Conservation (phyloP, 2,329 filamentous ascomycete genomes). For the Alternaria sp. region DNA sequence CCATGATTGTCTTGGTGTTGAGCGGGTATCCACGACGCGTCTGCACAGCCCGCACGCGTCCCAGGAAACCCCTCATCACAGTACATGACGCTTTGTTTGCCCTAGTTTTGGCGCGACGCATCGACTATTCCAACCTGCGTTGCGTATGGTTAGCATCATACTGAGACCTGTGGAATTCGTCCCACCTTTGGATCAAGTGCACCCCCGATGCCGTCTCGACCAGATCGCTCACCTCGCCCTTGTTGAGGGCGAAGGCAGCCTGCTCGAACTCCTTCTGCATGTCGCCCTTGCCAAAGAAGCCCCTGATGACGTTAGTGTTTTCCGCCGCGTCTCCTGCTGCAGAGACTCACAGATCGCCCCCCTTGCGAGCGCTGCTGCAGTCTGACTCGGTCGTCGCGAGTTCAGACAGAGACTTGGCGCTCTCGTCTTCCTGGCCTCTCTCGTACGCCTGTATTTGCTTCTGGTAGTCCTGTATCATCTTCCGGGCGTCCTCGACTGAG, state of each 20-base stretch:
- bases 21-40: slow-evolving; percentile 11
- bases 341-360: slow-evolving; percentile 77
- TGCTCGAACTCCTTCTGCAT: slow-evolving; percentile 99
- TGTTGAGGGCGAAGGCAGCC: slow-evolving; percentile 86
- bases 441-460: slow-evolving; percentile 71
- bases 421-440: slow-evolving; percentile 53
- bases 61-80: slow-evolving; percentile 13
- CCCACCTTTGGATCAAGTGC: slow-evolving; percentile 89
- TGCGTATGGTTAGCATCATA: slow-evolving; percentile 20
- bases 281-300: slow-evolving; percentile 90
- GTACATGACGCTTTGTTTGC: slow-evolving; percentile 10
- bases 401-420: slow-evolving; percentile 68
- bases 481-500: slow-evolving; percentile 82
- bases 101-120: neutral
- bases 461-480: slow-evolving; percentile 78
- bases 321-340: neutral
- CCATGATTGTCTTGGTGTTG: slow-evolving; percentile 15
- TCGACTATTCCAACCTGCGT: slow-evolving; percentile 30
- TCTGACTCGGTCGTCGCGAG: slow-evolving; percentile 90
- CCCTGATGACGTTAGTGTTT: slow-evolving; percentile 55
- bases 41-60: slow-evolving; percentile 13
- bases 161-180: neutral
- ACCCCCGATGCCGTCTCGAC: slow-evolving; percentile 93
- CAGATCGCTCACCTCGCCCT: slow-evolving; percentile 83
- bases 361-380: slow-evolving; percentile 93